Base-by-base conservation (phyloP, 768 basidiomycete species). In the Cytidiella melzeri region DNA sequence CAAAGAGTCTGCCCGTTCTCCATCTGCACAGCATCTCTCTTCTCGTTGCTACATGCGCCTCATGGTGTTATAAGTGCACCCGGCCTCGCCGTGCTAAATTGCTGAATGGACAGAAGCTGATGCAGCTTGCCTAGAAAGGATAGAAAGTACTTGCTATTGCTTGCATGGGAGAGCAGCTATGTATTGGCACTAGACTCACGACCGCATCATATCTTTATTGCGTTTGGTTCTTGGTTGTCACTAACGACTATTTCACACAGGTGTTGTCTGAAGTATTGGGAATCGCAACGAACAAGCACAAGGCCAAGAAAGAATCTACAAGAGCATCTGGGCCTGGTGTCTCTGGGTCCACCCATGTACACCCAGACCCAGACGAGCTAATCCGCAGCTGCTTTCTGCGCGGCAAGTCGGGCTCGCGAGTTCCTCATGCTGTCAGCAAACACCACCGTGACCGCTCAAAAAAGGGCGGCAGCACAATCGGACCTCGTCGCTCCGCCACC, bases 221-320 rank as follows among this genome's bases (percentile, higher is more conserved):
- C n/a, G n/a, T n/a, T n/a, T n/a, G n/a, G n/a, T n/a, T n/a, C n/a
- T n/a, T n/a, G n/a, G n/a, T n/a, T n/a, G n/a, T n/a, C n/a, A n/a
- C n/a, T n/a, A n/a, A n/a, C n/a, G n/a, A n/a, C n/a, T n/a, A n/a
- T 34, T 34, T 34, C 39, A 10, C 41, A 43, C 60, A 87, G 85
- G 79, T 75, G 12, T 64, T 88, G 24, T 70, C 74, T 30, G 71
- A 72, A 19, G 61, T 87, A 12, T 84, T 88, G 61, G 79, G 82
- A 21, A 66, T 78, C 46, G 60, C 73, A 19, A 73, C 79, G 0
- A 81, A 83, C 52, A 81, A 74, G 61, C 58, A 80, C 50, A 83
- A 74, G 62, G 69, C 80, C 50, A 66, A 69, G 24, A 48, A 56
- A 3, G 51, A 48, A 20, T 15, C 30, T 7, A 7, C 30, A 15